Evolutionary conservation across 1,139 yeast species (phyloP), one percentile per base, ranked within the genome.

Genomic region (Blastobotrys petasosporus): DNA sequence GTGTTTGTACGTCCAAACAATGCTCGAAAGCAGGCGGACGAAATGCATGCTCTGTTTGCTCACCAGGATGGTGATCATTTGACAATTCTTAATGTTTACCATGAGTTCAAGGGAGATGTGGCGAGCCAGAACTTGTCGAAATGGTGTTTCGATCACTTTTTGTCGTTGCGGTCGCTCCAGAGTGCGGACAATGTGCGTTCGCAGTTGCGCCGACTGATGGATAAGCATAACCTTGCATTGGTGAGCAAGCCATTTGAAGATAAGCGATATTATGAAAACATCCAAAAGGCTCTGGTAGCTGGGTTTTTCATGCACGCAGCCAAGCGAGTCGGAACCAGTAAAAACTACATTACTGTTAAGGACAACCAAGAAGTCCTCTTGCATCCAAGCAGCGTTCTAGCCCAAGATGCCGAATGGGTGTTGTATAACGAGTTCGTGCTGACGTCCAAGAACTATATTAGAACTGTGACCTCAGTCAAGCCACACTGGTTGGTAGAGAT

Each of bases 221-320:
- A 81, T 56, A 75, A 82, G 49, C 76, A 82, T 59, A 94, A 85
- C 57, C 69, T 92, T 51, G 85, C 81, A 51, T 68, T 92, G 48
- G 73, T 77, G 49, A 77, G 90, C 42, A 81, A 87, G 1, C 82
- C 85, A 37, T 80, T 69, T 56, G 87, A 82, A 36, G 82, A 79
- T 64, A 79, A 79, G 44, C 70, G 69, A 48, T 66, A 64, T 50
- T 88, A 83, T 65, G 79, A 76, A 54, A 84, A 86, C 58, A 82
- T 92, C 54, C 77, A 94, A 51, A 83, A 84, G 65, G 96, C 98
- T 0, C 70, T 92, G 47, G 77, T 87, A 7, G 79, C 88, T n/a
- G 99, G 98, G 1, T 90, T 88, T 65, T 92, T 92, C 72, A 90
- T 92, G 97, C 98, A 92, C 70, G 96, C 85, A 44, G 98, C 97